phyloP scores from a whole-genome alignment of 1,139 yeast genomes.

The Pichia norvegensis region DNA sequence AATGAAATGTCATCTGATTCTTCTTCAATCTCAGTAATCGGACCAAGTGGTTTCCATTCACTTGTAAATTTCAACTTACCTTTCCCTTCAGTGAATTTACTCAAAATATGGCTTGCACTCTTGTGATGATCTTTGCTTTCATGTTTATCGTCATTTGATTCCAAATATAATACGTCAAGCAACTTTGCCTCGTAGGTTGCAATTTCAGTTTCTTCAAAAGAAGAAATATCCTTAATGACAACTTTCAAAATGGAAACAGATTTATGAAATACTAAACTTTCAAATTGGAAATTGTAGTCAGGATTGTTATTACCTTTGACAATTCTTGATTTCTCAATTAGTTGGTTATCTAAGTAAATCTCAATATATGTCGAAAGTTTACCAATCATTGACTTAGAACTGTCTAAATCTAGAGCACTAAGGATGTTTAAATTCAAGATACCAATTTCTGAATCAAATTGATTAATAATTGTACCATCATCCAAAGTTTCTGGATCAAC shows the following conservation, averaged over 20 bases:
- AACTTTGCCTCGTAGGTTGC: constrained; percentile 45
- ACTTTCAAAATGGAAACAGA: constrained; percentile 47
- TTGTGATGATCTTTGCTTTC: constrained; percentile 27
- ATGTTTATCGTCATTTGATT: constrained; percentile 30
- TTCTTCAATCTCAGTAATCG: constrained; percentile 42
- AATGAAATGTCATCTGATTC: constrained; percentile 32
- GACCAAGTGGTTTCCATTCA: constrained; percentile 64
- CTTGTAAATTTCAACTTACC: constrained; percentile 50
- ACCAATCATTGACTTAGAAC: constrained; percentile 58
- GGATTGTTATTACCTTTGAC: constrained; percentile 65
- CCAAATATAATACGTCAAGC: constrained; percentile 41
- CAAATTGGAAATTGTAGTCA: constrained; percentile 57
- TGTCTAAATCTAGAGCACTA: constrained; percentile 65
- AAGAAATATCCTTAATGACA: constrained; percentile 48
- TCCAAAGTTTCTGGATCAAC: constrained; percentile 35
- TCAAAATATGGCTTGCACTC: background rate
- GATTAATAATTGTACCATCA: constrained; percentile 44
- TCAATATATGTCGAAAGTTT: constrained; percentile 66
- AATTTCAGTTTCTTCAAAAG: constrained; percentile 39
- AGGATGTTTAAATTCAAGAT: constrained; percentile 63
- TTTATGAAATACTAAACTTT: constrained; percentile 53
- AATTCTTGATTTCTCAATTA: constrained; percentile 49
- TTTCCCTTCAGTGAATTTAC: constrained; percentile 39
- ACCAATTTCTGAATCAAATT: constrained; percentile 60
- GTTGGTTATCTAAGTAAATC: constrained; percentile 43